Base-by-base conservation (phyloP, 2,329 filamentous ascomycete genomes). In the Fusarium sp. region DNA sequence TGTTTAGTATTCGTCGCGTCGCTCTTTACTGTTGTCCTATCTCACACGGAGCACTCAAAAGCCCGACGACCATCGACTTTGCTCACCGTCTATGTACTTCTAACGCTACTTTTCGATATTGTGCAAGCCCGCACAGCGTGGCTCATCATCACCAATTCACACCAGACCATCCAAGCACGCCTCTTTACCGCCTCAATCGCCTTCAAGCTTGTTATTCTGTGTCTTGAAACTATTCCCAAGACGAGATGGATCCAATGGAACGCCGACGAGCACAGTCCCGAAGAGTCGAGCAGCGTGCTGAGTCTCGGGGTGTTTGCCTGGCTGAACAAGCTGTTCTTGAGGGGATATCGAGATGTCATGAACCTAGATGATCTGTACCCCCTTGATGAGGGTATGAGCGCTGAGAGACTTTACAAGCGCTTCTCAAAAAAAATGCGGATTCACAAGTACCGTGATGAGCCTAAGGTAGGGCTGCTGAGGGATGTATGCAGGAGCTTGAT, bases 61-160 rank as follows among this genome's bases (percentile, higher is more conserved):
- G 76, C 81, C 2, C 76, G 75, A 0, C 76, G 82, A 1, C 84
- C 85, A 0, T 87, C 85, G 0, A 73, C 82, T 0, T 55, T 87
- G 3, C 72, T 87, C 12, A 80, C 73, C 15, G 64, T 72, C 11
- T 87, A 82, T 52, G 64, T 87, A 4, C 66, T 82, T 10, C 39
- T 85, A 4, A 82, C 82, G 2, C 66, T 84, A 0, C 69, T 87
- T 2, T 78, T 86, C 27, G 86, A 87, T 39, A 71, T 80, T 3
- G 78, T 79, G 0, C 82, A 82, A 61, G 75, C 77, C 0, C 77
- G 86, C 9, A 86, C 84, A 0, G 64, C 82, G 3, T 86, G 82
- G 78, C 75, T 86, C 34, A 64, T 74, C 46, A 71, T 71, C 51
- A 36, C 46, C 9, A 70, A 47, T 7, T 50, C 60, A 7, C 54